Percentiles rank a stretch among this genome's conserved stretches.
Evolutionary conservation across 73 alveolate genomes (phyloP).

Genomic region (Paramecium biaurelia): DNA sequence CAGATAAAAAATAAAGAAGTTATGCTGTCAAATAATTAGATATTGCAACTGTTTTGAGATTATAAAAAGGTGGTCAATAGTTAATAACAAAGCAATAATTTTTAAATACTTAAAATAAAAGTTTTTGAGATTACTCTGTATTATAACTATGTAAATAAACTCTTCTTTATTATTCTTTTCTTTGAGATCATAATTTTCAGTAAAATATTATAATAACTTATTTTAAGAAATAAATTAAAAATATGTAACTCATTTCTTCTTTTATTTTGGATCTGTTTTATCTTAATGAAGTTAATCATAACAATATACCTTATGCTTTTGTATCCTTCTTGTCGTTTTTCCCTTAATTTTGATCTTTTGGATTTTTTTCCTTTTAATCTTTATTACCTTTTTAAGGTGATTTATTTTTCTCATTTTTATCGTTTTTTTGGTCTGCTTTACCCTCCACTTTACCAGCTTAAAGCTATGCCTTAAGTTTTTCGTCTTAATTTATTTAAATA

Average conservation of each 20-base stretch:
- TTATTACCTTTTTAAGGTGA: constrained; percentile 31
- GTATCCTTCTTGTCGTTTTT: neutral
- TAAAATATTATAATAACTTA: neutral
- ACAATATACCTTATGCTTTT: constrained; percentile 6
- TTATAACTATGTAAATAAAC: neutral
- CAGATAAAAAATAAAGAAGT: constrained; percentile 79
- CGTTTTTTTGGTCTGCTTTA: neutral
- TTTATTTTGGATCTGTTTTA: constrained; percentile 15
- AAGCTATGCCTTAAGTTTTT: neutral
- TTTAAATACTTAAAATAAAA: constrained; percentile 5
- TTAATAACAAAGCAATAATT: neutral
- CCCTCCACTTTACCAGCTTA: neutral
- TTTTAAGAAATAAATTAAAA: neutral
- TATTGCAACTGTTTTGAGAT: constrained; percentile 62
- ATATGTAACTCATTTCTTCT: constrained; percentile 32
- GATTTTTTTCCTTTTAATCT: neutral
- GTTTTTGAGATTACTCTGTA: constrained; percentile 7
- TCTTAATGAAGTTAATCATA: neutral
- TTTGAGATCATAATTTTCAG: neutral
- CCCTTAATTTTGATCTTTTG: neutral
- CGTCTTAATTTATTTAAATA: neutral
- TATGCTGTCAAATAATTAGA: constrained; percentile 80
- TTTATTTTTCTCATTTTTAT: neutral
- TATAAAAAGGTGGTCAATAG: constrained; percentile 59
- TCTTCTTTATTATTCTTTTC: neutral